Base-by-base conservation (phyloP, 768 basidiomycete genomes). In the Dioszegia aurantiaca region DNA sequence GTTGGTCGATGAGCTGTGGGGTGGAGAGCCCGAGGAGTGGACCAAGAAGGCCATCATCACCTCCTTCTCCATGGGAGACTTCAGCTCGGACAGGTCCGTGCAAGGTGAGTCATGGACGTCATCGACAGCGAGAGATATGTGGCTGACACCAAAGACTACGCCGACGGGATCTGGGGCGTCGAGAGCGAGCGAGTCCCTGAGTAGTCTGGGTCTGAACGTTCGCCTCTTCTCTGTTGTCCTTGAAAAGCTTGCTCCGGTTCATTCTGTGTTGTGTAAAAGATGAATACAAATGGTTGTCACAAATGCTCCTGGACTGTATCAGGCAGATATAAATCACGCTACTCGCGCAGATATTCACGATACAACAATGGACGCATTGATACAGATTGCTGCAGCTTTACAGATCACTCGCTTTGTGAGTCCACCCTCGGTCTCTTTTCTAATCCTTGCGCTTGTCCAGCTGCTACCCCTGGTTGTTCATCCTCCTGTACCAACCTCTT, bases 11-110 rank as follows among this genome's bases (percentile, higher is more conserved):
- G 84, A 88, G 65, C 88, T 88, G 0, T 98, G 90, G 78, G 79
- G 81, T 42, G 63, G 64, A 39, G 87, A 98, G 72, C 84, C 82
- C 58, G 83, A 85, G 0, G 86, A 88, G 63, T 98, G 95, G 95
- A 83, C 86, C 76, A 89, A 90, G 80, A 95, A 93, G 54, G 49
- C 65, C 1, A 67, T 75, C 60, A 52, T 72, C 59, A 76, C 69
- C 12, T 61, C 70, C 10, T 64, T 69, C 49, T 65, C 87, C 84
- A 97, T 95, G 92, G 92, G 91, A 76, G 93, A 92, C 72, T 97
- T 97, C 81, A 91, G 90, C 76, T 89, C 88, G 31, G 94, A 98
- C 74, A 83, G 93, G 52, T 89, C 90, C 3, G 93, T 95, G 70
- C 84, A 85, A 65, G 88, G 91, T 74, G 94, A 94, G 68, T 91